Evolutionary conservation across 1,139 yeast species (phyloP).

Genomic region (Saccharomyces pastorianus): DNA sequence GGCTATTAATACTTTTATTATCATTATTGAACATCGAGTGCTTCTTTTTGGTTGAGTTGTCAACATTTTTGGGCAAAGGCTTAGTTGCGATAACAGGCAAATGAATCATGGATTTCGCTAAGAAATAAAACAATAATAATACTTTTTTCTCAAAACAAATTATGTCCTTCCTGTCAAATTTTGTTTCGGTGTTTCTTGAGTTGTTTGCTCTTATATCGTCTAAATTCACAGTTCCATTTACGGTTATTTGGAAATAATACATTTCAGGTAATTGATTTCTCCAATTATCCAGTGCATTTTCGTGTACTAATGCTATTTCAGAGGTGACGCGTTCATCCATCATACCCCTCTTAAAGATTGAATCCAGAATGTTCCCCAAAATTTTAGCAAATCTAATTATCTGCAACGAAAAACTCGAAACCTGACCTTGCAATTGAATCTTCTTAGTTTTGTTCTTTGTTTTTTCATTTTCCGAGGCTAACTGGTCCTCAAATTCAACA

Average conservation of each 20-base stretch:
- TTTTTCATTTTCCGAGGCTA: slow-evolving; percentile 3
- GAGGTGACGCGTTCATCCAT: slow-evolving; percentile 37
- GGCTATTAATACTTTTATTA: background rate
- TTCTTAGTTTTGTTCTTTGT: background rate
- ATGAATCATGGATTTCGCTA: slow-evolving; percentile 72
- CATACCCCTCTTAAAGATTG: slow-evolving; percentile 46
- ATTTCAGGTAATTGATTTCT: slow-evolving; percentile 57
- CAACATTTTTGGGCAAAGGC: slow-evolving; percentile 10
- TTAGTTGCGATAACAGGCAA: slow-evolving; percentile 59
- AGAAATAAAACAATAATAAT: slow-evolving; percentile 60
- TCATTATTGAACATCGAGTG: background rate
- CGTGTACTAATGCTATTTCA: slow-evolving; percentile 40
- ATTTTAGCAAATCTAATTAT: slow-evolving; percentile 66
- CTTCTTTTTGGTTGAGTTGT: background rate
- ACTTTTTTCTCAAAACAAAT: slow-evolving; percentile 42
- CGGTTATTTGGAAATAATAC: slow-evolving; percentile 58
- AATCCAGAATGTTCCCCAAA: slow-evolving; percentile 64
- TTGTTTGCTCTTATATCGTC: slow-evolving; percentile 14
- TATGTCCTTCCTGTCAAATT: background rate
- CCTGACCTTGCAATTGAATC: slow-evolving; percentile 53
- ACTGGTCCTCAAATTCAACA: slow-evolving; percentile 44
- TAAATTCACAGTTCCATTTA: slow-evolving; percentile 42
- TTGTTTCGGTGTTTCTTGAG: background rate
- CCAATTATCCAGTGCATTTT: slow-evolving; percentile 74
- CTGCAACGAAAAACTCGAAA: slow-evolving; percentile 51